Conservation (phyloP, 2,329 filamentous ascomycete genomes). For the Penicillium brevicompactum region DNA sequence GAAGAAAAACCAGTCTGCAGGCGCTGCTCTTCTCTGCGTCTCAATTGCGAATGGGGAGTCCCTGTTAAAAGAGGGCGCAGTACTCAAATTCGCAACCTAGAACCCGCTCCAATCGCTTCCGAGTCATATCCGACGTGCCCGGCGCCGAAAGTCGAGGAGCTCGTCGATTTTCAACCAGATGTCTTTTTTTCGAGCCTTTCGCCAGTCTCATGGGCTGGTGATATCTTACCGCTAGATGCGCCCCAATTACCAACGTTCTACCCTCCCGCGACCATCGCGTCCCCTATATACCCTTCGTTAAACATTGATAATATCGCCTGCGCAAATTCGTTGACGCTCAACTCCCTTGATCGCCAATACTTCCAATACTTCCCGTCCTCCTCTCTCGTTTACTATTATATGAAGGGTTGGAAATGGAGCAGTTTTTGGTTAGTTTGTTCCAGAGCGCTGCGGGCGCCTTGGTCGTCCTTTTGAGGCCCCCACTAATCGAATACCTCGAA, state of each 20-base stretch:
- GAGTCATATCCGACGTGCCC: conserved; percentile 10
- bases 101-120: conserved; percentile 22
- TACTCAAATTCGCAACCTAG: conserved; percentile 28
- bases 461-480: not conserved
- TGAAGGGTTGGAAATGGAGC: conserved; percentile 43
- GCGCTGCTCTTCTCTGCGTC: conserved; percentile 33
- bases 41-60: conserved; percentile 39
- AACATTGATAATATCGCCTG: conserved; percentile 25
- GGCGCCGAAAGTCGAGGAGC: conserved; percentile 6
- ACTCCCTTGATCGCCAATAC: conserved; percentile 36
- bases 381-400: conserved; percentile 37
- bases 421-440: conserved; percentile 29
- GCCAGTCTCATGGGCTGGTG: conserved; percentile 20
- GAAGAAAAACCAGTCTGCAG: conserved; percentile 38
- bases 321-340: conserved; percentile 38
- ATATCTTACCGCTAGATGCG: conserved; percentile 12
- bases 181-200: conserved; percentile 15
- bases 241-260: conserved; percentile 17
- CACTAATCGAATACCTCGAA: not conserved
- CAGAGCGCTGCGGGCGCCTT: not conserved
- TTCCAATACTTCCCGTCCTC: conserved; percentile 39
- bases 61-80: conserved; percentile 31
- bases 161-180: conserved; percentile 13
- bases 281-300: conserved; percentile 31
- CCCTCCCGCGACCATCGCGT: conserved; percentile 17